Evolutionary conservation across 805 yeast species (phyloP), one percentile per base, ranked within the genome.

Genomic region (Saccharomyces paradoxus): DNA sequence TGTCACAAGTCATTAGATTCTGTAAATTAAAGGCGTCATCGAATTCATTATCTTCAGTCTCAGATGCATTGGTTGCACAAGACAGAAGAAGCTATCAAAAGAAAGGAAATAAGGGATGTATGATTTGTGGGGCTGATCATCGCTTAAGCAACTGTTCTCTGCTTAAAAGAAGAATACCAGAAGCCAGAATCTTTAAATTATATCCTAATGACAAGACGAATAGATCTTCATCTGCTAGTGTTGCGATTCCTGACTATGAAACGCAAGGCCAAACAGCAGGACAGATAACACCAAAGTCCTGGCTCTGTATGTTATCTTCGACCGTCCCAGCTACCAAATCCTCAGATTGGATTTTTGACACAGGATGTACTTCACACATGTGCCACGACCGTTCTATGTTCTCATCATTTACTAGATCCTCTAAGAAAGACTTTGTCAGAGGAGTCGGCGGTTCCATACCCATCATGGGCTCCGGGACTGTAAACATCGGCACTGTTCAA

Each of bases 341-440:
- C 30, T 12, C 37, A 31, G n/a, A 13, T 7, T 53, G 50, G 55
- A 46, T 55, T 21, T n/a, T 55, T 28, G 55, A 52, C 22, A 52
- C 48, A 30, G 55, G 57, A 22, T 31, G 55, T 49, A 52, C 57
- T 12, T 37, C 26, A 24, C 57, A 52, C 41, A 46, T 55, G 6
- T 49, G 53, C 27, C 27, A 46, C 17, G 48, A 51, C 12, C 28
- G 29, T 27, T 8, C 8, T 13, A n/a, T 29, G 8, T 48, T 54
- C 28, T n/a, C 12, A 4, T 9, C 14, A 14, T 27, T 49, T 31
- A 17, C 21, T 13, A 14, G 30, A 29, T 29, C 21, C 13, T 27
- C 41, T 24, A 21, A 22, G 1, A 48, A 41, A 22, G 50, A 44
- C 9, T 24, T 28, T 5, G 8, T 55, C 4, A 49, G 46, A 8